Evolutionary conservation across 352 stramenopile genomes (phyloP), one percentile per base, ranked within the genome.

Genomic region (Aphanomyces cochlioides): DNA sequence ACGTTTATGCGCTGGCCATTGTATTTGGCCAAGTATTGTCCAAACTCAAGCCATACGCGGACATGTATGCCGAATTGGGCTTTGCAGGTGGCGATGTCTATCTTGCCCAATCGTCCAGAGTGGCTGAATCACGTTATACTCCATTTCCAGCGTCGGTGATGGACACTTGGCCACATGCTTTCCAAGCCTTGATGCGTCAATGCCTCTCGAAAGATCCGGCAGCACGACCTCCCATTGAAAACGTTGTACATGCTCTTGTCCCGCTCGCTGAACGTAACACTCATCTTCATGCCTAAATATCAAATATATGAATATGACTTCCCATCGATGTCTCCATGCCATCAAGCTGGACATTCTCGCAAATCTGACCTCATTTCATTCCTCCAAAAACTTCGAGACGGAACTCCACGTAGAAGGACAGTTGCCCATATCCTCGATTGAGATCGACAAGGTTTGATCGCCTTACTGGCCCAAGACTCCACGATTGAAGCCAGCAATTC

Each of bases 1-100:
- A 67, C 43, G 48, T 67, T 39, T 67, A 67, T 36, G 6, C 59
- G 39, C 41, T 67, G 1, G 59, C 41, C 4, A 36, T 67, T 6
- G 19, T 67, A 7, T 67, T 67, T 48, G 39, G 28, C 7, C 17
- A 67, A 37, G 40, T 67, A 21, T 54, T 67, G 19, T 45, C 39
- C 17, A 37, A 50, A 28, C 19, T 8, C 17, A 12, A 21, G 2
- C 41, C 59, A 5, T 56, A 41, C 43, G 43, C 40, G 13, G 8
- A 56, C 3, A n/a, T 67, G 36, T 67, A 67, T 3, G 59, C 17
- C 5, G 41, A 21, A 10, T 28, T 56, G 7, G 59, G 59, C 2
- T 50, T 34, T 36, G 59, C 56, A 5, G 19, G 5, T 28, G 59
- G 13, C 4, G 59, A 67, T 28, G 15, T 56, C 8, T 36, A 37